phyloP scores from a whole-genome alignment of 2,329 filamentous ascomycete genomes.

The Colletotrichum phormii region DNA sequence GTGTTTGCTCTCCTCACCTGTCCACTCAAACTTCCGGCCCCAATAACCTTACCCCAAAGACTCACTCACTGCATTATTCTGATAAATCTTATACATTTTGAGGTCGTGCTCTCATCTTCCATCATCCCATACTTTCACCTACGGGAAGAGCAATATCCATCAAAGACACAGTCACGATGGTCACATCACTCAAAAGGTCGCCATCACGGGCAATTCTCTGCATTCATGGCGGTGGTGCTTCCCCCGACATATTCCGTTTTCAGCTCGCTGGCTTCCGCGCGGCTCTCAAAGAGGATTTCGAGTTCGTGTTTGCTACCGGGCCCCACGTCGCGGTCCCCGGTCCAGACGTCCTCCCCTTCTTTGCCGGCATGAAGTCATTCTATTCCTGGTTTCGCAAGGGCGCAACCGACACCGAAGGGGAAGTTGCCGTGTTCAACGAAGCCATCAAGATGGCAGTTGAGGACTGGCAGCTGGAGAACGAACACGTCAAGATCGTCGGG shows the following conservation, averaged over 20 bases:
- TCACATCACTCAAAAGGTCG: no score
- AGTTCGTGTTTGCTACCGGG: conserved; percentile 8
- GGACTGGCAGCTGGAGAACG: conserved; percentile 3
- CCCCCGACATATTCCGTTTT: conserved; percentile 8
- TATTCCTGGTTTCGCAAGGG: conserved; percentile 17
- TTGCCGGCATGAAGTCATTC: not conserved
- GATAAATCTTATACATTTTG: no score
- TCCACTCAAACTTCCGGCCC: no score
- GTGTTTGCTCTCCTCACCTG: no score
- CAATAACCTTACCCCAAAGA: no score
- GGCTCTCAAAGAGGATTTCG: conserved; percentile 3
- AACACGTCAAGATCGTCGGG: not conserved
- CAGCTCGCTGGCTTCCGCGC: conserved; percentile 5
- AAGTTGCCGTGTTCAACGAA: conserved; percentile 5
- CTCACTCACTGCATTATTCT: no score
- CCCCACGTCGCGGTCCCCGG: conserved; percentile 7
- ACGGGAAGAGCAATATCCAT: no score
- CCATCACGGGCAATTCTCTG: conserved; percentile 5
- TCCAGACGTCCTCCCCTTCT: conserved; percentile 16
- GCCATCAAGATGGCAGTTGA: conserved; percentile 1
- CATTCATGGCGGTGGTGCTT: conserved; percentile 11
- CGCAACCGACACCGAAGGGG: not conserved
- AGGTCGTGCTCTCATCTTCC: no score
- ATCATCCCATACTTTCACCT: no score
- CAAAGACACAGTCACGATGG: no score